phyloP scores from a whole-genome alignment of 768 basidiomycete genomes.

The Lactarius vividus region DNA sequence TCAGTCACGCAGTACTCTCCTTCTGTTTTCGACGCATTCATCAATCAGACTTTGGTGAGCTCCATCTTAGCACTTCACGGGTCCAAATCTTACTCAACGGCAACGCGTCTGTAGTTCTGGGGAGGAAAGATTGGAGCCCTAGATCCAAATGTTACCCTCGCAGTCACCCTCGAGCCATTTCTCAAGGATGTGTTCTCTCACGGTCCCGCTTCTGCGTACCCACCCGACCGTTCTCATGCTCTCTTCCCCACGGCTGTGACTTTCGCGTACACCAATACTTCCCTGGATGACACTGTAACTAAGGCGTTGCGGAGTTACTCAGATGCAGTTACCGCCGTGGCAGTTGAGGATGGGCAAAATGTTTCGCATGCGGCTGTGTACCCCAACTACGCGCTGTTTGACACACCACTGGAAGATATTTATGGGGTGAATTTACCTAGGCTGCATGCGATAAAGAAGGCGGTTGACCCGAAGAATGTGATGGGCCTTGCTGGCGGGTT shows the following conservation, averaged over 20 bases:
- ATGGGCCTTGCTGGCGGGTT: conserved; percentile 1
- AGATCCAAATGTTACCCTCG: neutral
- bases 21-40: neutral
- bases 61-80: neutral
- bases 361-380: neutral
- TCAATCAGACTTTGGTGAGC: neutral
- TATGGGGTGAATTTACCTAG: neutral
- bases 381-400: neutral
- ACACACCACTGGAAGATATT: neutral
- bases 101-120: neutral
- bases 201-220: neutral
- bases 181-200: neutral
- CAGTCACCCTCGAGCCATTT: neutral
- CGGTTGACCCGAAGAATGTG: neutral
- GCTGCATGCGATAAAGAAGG: neutral
- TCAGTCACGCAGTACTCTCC: conserved; percentile 7
- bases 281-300: neutral
- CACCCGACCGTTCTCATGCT: neutral
- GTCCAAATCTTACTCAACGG: neutral
- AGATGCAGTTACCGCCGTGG: neutral
- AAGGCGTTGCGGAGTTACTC: neutral
- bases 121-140: neutral
- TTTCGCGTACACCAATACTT: neutral
- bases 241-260: neutral
- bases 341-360: neutral